phyloP scores from a whole-genome alignment of 371 early-diverging fungal species.

The Mucor racemosus region DNA sequence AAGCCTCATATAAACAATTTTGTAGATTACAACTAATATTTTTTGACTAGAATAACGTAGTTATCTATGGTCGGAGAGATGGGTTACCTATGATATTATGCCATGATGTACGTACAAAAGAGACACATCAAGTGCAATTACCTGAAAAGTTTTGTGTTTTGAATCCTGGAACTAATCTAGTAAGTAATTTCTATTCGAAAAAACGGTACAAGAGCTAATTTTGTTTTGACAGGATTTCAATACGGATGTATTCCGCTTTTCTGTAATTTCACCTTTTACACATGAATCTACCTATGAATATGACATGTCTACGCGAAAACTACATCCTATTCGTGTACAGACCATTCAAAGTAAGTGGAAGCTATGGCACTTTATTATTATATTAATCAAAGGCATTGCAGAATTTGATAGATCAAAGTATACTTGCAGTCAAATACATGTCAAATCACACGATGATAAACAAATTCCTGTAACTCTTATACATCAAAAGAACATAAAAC shows the following conservation, averaged over 20 bases:
- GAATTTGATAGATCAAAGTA: conserved; percentile 57
- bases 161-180: conserved; percentile 69
- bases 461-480: conserved; percentile 75
- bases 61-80: conserved; percentile 65
- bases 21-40: not conserved
- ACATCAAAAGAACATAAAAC: conserved; percentile 53
- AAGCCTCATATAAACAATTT: not conserved
- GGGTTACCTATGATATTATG: conserved; percentile 66
- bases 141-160: conserved; percentile 68
- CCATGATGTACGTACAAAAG: conserved; percentile 47
- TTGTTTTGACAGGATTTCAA: conserved; percentile 57
- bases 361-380: too few relatives aligned
- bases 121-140: conserved; percentile 56
- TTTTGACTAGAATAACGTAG: conserved; percentile 52
- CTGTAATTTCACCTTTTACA: conserved; percentile 70
- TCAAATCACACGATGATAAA: conserved; percentile 49
- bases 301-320: conserved; percentile 57
- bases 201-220: not conserved
- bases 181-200: conserved; percentile 21
- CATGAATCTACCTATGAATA: conserved; percentile 75
- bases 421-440: conserved; percentile 60
- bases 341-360: conserved; percentile 51
- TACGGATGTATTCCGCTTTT: conserved; percentile 70
- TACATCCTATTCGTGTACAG: conserved; percentile 55
- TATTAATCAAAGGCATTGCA: conserved; percentile 20